Percentiles rank a stretch among this genome's conserved stretches.
These are phyloP conservation scores for Lachnum nothofagi DNA, from an alignment of 2,329 filamentous ascomycete genomes.

Conservation along the genomic window DNA sequence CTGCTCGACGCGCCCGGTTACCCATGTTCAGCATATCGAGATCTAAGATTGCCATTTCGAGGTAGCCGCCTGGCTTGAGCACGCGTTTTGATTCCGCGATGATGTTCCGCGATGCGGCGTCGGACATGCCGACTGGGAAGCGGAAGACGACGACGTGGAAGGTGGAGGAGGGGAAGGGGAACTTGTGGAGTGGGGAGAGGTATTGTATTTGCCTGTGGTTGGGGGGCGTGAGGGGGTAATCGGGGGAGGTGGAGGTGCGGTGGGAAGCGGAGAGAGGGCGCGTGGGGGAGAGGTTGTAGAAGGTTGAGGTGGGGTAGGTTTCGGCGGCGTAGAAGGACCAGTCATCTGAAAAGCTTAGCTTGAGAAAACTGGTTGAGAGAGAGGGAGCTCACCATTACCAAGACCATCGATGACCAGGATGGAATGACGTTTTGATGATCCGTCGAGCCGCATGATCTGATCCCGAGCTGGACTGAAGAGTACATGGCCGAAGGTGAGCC, in stretches of 20 bases:
- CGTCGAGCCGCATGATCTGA: slow-evolving; percentile 53
- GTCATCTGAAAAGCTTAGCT: slow-evolving; percentile 47
- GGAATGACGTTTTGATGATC: slow-evolving; percentile 49
- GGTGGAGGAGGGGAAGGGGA: slow-evolving; percentile 71
- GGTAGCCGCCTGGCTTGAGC: slow-evolving; percentile 68
- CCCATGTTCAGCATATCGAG: slow-evolving; percentile 81
- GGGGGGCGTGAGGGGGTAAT: slow-evolving; percentile 52
- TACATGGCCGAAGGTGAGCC: slow-evolving; percentile 79
- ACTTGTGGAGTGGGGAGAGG: slow-evolving; percentile 50
- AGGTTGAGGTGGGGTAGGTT: slow-evolving; percentile 67
- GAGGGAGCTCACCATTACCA: slow-evolving; percentile 52
- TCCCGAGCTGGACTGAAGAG: slow-evolving; percentile 76
- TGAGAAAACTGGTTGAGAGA: not conserved
- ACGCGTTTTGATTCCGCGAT: slow-evolving; percentile 73
- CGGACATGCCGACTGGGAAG: slow-evolving; percentile 66
- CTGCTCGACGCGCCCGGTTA: slow-evolving; percentile 59
- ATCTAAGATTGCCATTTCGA: slow-evolving; percentile 75
- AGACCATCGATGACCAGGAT: slow-evolving; percentile 77
- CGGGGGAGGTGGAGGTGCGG: slow-evolving; percentile 35
- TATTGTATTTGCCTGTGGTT: slow-evolving; percentile 76
- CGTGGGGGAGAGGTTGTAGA: slow-evolving; percentile 67
- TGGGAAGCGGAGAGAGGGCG: slow-evolving; percentile 45
- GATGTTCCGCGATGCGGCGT: slow-evolving; percentile 64
- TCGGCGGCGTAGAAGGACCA: slow-evolving; percentile 84
- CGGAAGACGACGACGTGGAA: slow-evolving; percentile 73